A percentile compares a stretch with the other conserved stretches of the same genome.
Evolutionary conservation across 306 rosid genomes (phyloP).

Genomic region (Cicer yamashitae): DNA sequence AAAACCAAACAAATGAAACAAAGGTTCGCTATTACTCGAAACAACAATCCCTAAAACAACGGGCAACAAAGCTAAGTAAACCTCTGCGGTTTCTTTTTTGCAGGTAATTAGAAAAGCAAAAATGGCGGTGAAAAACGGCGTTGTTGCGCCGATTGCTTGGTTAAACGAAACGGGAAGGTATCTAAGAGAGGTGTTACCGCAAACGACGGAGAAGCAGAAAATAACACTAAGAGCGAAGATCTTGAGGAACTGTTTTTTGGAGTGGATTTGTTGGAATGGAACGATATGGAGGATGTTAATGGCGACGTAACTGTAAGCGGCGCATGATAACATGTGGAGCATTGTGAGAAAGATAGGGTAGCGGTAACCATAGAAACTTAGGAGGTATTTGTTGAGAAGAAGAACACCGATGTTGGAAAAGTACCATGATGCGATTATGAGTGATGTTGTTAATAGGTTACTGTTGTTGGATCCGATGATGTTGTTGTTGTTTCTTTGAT

Average conservation of each 20-base stretch:
- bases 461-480: constrained; percentile 54
- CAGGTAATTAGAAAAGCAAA: constrained; percentile 79
- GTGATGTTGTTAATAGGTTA: constrained; percentile 23
- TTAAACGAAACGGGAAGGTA: constrained; percentile 89
- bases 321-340: constrained; percentile 93
- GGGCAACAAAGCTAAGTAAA: constrained; percentile 76
- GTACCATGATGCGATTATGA: constrained; percentile 76
- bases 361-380: constrained; percentile 80
- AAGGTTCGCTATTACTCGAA: constrained; percentile 81
- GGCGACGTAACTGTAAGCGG: constrained; percentile 68
- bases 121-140: constrained; percentile 89
- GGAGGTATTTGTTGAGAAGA: constrained; percentile 89
- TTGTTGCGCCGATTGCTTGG: constrained; percentile 94
- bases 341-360: constrained; percentile 92
- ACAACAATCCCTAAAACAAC: constrained; percentile 86
- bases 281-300: constrained; percentile 72
- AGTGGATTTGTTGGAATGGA: constrained; percentile 78
- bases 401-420: constrained; percentile 90
- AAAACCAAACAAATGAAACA: constrained; percentile 81
- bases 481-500: constrained; percentile 38
- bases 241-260: constrained; percentile 76
- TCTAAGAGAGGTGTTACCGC: constrained; percentile 87
- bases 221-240: constrained; percentile 76
- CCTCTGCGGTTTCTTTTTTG: constrained; percentile 74
- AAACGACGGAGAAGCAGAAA: constrained; percentile 94